Evolutionary conservation across 2,329 filamentous ascomycete genomes (phyloP), one percentile per base, ranked within the genome.

Genomic region (Apiospora rasikravindrae): DNA sequence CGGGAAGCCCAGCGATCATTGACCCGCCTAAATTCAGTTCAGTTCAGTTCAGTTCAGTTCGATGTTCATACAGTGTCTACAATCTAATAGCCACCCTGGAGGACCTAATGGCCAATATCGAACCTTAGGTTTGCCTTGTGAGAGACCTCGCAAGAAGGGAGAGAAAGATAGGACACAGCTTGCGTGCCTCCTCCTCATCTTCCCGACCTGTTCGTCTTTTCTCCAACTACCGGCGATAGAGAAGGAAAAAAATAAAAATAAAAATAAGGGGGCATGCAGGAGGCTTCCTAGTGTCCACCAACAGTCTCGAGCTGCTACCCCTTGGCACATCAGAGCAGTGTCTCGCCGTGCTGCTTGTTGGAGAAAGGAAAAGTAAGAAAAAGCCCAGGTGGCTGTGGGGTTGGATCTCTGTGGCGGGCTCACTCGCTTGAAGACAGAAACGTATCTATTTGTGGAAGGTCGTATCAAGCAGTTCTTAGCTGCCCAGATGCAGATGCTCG

Each of bases 1-100:
- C 68, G 68, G 68, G 68, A 69, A 51, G 68, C 47, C 45, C 68
- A 69, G 68, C 68, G 68, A 69, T 69, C 68, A 69, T 69, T 45
- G 67, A 45, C 67, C 67, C 44, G 44, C 67, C 67, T 45, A 47
- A 33, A 49, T 49, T 69, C 44, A 64, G 33, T 64, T 64, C 57
- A 64, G 57, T 64, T 69, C 44, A 64, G 33, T 64, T 64, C 57
- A 64, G 57, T 64, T 64, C 57, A 64, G 10, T 33, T 40, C 14
- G 8, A 24, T 40, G 29, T 64, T 37, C 29, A 37, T 37, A 64
- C 57, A 64, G 57, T 64, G 57, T 64, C 57, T 64, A 64, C 57
- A 64, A 64, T 64, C 57, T 64, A 64, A 64, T 40, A 37, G 57
- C 57, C 57, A 64, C 57, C 57, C 4, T 40, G 22, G 8, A n/a